Evolutionary conservation across 2,329 filamentous ascomycete genomes (phyloP).

Genomic region (Fusarium buxicola): DNA sequence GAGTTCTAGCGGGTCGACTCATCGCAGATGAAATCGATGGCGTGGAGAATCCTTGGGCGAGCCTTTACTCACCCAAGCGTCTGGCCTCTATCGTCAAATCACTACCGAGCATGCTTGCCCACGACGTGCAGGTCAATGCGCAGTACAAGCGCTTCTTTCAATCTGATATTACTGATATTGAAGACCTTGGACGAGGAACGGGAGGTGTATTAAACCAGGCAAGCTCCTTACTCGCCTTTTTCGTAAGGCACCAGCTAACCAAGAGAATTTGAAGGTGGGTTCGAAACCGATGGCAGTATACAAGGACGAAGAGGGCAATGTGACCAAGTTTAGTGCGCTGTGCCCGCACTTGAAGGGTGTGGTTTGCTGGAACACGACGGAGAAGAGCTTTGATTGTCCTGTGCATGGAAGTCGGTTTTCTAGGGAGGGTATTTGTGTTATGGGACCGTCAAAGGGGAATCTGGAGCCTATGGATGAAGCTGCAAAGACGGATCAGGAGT

Average conservation of each 20-base stretch:
- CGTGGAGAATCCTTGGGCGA: constrained; percentile 60
- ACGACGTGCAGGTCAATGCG: constrained; percentile 66
- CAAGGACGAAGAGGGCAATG: constrained; percentile 64
- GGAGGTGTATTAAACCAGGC: constrained; percentile 65
- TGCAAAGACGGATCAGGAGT: constrained; percentile 12
- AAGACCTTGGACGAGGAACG: constrained; percentile 61
- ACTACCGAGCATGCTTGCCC: constrained; percentile 57
- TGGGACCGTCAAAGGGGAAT: constrained; percentile 29
- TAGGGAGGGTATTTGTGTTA: constrained; percentile 34
- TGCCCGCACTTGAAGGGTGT: constrained; percentile 68
- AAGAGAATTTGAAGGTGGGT: not conserved
- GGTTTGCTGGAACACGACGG: constrained; percentile 65
- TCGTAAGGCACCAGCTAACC: not conserved
- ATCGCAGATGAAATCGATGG: constrained; percentile 66
- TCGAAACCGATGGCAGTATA: constrained; percentile 65
- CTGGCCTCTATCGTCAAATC: constrained; percentile 58
- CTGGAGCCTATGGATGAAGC: constrained; percentile 9
- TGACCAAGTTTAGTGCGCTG: constrained; percentile 63
- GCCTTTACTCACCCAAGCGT: constrained; percentile 63
- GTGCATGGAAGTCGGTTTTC: constrained; percentile 56
- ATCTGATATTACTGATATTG: constrained; percentile 67
- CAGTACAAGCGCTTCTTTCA: constrained; percentile 67
- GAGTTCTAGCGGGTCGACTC: constrained; percentile 62
- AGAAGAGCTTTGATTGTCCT: constrained; percentile 68
- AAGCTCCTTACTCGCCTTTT: fast-evolving